These are phyloP conservation scores for Diaporthe longicolla DNA, from an alignment of 2,329 filamentous ascomycete species.

Conservation along the genomic window DNA sequence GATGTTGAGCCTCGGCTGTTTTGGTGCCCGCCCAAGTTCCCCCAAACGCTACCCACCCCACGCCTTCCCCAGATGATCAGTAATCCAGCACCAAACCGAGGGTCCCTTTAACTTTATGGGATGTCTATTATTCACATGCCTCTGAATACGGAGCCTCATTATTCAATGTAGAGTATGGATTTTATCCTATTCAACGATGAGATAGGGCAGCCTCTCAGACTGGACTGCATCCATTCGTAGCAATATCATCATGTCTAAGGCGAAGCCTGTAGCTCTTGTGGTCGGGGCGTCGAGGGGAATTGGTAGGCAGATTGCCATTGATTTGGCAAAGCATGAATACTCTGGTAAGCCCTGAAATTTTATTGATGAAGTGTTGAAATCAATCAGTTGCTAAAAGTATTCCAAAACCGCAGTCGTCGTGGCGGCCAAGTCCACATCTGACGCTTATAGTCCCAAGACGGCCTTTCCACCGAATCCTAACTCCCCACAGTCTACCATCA, in stretches of 20 bases:
- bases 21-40: background rate
- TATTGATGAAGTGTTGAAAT: background rate
- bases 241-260: constrained; percentile 42
- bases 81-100: constrained; percentile 21
- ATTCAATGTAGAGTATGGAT: background rate
- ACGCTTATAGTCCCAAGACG: constrained; percentile 63
- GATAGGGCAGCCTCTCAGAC: background rate
- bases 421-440: constrained; percentile 80
- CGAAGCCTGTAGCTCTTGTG: constrained; percentile 74
- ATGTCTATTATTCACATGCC: background rate
- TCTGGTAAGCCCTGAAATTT: constrained; percentile 64
- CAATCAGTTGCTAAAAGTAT: background rate
- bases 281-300: constrained; percentile 86
- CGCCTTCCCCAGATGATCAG: constrained; percentile 23
- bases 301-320: constrained; percentile 83
- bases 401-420: constrained; percentile 73
- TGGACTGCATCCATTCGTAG: constrained; percentile 39
- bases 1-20: constrained; percentile 35
- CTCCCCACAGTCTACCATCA: constrained; percentile 81
- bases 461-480: constrained; percentile 85
- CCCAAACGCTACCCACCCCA: background rate
- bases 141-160: background rate
- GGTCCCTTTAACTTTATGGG: background rate
- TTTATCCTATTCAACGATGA: background rate
- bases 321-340: constrained; percentile 80